These are phyloP conservation scores for Lactarius quietus DNA, from an alignment of 768 basidiomycete species.

Conservation along the genomic window DNA sequence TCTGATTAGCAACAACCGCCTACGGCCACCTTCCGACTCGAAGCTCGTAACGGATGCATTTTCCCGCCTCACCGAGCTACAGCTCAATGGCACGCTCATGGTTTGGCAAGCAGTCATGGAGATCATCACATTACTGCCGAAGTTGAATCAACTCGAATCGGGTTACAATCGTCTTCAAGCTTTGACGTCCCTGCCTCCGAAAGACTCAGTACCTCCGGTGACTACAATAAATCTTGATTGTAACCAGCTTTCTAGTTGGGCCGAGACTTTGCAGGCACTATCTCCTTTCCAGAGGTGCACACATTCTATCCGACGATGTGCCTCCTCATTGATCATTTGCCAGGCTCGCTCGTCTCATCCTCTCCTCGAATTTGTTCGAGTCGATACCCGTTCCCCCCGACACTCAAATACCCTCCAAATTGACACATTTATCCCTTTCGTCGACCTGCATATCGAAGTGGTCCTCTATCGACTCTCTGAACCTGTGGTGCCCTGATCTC, in stretches of 20 bases:
- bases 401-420: conserved; percentile 31
- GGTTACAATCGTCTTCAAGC: conserved; percentile 60
- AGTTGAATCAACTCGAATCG: conserved; percentile 55
- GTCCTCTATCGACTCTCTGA: conserved; percentile 61
- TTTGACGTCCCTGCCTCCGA: conserved; percentile 27
- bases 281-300: conserved; percentile 13
- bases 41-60: conserved; percentile 43
- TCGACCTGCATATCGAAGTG: conserved; percentile 56
- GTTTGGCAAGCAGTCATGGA: conserved; percentile 64
- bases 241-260: conserved; percentile 61
- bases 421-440: conserved; percentile 63
- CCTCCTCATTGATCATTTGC: conserved; percentile 11
- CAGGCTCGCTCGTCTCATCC: conserved; percentile 62
- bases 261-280: conserved; percentile 40
- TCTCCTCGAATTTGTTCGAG: conserved; percentile 58
- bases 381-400: conserved; percentile 32
- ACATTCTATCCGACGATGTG: not conserved
- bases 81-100: conserved; percentile 69
- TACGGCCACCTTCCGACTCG: conserved; percentile 41
- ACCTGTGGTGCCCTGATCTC: conserved; percentile 65
- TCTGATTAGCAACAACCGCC: conserved; percentile 47
- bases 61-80: conserved; percentile 54
- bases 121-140: conserved; percentile 52
- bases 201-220: conserved; percentile 31
- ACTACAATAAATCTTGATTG: conserved; percentile 64